These are phyloP conservation scores for Boletus reticuloceps DNA, from an alignment of 768 basidiomycete genomes.

Conservation along the genomic window DNA sequence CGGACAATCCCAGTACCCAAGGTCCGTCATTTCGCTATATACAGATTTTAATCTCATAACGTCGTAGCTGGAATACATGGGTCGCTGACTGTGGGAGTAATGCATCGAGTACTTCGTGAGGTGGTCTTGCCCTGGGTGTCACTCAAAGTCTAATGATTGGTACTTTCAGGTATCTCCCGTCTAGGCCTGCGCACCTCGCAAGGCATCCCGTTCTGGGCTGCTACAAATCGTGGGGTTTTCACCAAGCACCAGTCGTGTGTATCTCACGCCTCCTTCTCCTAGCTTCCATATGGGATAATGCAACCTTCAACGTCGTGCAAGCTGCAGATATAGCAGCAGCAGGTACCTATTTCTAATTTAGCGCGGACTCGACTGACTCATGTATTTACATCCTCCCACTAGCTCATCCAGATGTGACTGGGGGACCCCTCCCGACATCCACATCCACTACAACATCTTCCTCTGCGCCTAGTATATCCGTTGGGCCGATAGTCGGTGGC, in stretches of 20 bases:
- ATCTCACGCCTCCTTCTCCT: conserved; percentile 1
- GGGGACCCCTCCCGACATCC: conserved; percentile 7
- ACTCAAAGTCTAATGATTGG: neutral
- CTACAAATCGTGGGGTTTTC: conserved; percentile 20
- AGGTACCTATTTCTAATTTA: conserved; percentile 6
- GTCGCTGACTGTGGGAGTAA: conserved; percentile 10
- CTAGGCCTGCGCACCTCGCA: conserved; percentile 6
- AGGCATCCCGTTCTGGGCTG: conserved; percentile 24
- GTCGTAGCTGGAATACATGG: conserved; percentile 23
- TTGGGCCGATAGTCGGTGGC: conserved; percentile 21
- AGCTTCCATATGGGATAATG: conserved; percentile 21
- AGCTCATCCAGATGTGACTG: conserved; percentile 17
- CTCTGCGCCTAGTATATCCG: conserved; percentile 6
- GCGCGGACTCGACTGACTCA: neutral
- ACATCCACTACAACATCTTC: conserved; percentile 3
- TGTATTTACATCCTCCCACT: neutral
- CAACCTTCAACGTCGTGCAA: conserved; percentile 9
- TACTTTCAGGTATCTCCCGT: conserved; percentile 23
- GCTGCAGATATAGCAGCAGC: conserved; percentile 4
- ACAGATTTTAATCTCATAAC: neutral
- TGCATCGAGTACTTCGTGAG: conserved; percentile 20
- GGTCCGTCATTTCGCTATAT: conserved; percentile 6
- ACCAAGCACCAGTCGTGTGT: neutral
- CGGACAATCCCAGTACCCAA: conserved; percentile 8
- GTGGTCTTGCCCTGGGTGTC: neutral